These are phyloP conservation scores for Coemansia sp. DNA, from an alignment of 192 early-diverging fungal species.

Conservation along the genomic window DNA sequence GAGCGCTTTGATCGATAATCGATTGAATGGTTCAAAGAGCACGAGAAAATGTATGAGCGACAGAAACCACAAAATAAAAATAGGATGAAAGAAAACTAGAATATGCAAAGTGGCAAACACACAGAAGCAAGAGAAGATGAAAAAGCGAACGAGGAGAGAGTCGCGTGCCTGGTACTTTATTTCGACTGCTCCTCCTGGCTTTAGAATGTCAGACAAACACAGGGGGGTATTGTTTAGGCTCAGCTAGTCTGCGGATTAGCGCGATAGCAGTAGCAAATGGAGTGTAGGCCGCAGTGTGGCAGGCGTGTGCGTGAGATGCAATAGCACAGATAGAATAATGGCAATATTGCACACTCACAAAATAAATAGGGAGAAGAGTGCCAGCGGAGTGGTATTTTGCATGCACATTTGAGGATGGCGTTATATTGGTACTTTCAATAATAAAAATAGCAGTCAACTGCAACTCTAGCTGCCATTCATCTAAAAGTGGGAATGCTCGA, in stretches of 20 bases:
- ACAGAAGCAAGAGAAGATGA: too few relatives aligned
- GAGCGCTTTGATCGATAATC: neutral
- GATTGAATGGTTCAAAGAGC: neutral
- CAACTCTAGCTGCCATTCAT: too few relatives aligned
- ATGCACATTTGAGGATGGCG: neutral
- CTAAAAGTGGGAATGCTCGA: too few relatives aligned
- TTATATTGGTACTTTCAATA: conserved; percentile 3
- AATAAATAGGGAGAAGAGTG: neutral
- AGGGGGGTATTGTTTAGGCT: conserved; percentile 2
- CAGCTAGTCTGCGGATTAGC: neutral
- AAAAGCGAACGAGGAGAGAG: too few relatives aligned
- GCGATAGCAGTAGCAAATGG: neutral
- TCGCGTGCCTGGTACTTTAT: too few relatives aligned
- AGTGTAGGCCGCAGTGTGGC: neutral
- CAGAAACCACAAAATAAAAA: too few relatives aligned
- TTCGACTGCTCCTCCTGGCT: too few relatives aligned
- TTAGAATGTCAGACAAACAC: too few relatives aligned
- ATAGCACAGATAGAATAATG: neutral
- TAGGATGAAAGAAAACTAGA: too few relatives aligned
- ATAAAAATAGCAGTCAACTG: neutral
- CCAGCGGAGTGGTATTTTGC: conserved; percentile 1
- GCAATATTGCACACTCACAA: neutral
- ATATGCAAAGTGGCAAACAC: too few relatives aligned
- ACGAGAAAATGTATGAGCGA: too few relatives aligned
- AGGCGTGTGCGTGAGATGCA: conserved; percentile 2